Base-by-base conservation (phyloP, 164 flowering plant genomes). In the Santalum album region DNA sequence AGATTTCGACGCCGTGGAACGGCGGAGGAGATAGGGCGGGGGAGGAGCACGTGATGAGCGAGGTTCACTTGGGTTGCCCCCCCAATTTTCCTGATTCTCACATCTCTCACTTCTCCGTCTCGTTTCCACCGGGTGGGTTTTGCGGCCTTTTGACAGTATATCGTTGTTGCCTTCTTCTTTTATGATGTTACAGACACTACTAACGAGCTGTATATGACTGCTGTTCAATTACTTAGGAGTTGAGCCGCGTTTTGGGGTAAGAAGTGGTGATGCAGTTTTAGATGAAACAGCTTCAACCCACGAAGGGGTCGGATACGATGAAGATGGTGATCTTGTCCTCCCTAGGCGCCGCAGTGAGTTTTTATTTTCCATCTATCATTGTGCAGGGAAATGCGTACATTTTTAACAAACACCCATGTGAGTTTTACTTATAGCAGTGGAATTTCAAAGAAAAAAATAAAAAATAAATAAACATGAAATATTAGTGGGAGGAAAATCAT, bases 31-130 rank as follows among this genome's bases (percentile, higher is more conserved):
- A 53, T 60, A 29, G 20, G 10, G 52, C 36, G 20, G 68, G 45
- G 18, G 65, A 46, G 17, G 78, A 78, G 23, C 71, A 60, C 26
- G 95, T 90, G 69, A 90, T 87, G 97, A 90, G 97, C 67, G 97
- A 90, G 65, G 80, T 90, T 21, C 97, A 87, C 67, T 65, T 87
- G 19, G 95, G 95, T 7, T 87, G 97, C 60, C 94, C 97, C 1
- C 88, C 97, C 22, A 46, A 61, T 51, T 44, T 57, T 43, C 51
- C 77, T 24, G 84, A 79, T 0, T 77, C 83, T 23, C 66, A 71
- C 63, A 27, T 78, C 58, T 79, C 94, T 49, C 72, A 59, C 65
- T 90, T 90, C 81, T 69, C 81, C 57, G 61, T 87, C 72, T 76
- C 79, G 44, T 20, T 61, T 38, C 87, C 86, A 47, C 65, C 72